Evolutionary conservation across 371 early-diverging fungal genomes (phyloP).

Genomic region (Mucor piriformis): DNA sequence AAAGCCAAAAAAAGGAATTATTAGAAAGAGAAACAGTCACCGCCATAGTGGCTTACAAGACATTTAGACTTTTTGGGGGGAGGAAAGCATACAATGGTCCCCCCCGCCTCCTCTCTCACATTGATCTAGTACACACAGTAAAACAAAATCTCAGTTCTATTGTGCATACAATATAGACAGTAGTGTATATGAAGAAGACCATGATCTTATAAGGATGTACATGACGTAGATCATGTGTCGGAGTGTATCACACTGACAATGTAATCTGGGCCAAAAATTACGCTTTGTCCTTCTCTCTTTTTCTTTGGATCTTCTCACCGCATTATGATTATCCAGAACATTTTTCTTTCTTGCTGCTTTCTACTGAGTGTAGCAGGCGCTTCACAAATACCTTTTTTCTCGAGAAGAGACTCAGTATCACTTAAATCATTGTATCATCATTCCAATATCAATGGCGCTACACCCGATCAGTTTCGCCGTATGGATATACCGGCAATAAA

Average conservation of each 20-base stretch:
- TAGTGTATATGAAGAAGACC: no score
- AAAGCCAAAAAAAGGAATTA: background rate
- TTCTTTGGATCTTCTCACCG: background rate
- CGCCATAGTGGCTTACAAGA: background rate
- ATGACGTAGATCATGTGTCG: no score
- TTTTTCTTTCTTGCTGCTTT: background rate
- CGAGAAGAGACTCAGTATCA: background rate
- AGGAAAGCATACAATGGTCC: no score
- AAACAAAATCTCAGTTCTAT: no score
- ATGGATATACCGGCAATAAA: background rate
- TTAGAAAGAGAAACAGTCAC: background rate
- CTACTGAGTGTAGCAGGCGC: background rate
- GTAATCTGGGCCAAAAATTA: no score
- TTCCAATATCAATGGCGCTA: background rate
- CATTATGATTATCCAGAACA: conserved; percentile 4
- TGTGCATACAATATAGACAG: no score
- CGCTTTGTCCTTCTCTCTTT: background rate
- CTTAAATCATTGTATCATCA: background rate
- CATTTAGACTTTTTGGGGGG: no score
- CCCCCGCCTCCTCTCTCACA: no score
- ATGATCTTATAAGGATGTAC: no score
- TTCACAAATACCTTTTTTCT: background rate
- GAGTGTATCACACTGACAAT: no score
- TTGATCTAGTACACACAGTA: no score
- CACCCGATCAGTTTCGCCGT: background rate